A percentile compares a stretch with the other conserved stretches of the same genome.
Conservation (phyloP, 345 rosid species). For the Tarenaya hassleriana region DNA sequence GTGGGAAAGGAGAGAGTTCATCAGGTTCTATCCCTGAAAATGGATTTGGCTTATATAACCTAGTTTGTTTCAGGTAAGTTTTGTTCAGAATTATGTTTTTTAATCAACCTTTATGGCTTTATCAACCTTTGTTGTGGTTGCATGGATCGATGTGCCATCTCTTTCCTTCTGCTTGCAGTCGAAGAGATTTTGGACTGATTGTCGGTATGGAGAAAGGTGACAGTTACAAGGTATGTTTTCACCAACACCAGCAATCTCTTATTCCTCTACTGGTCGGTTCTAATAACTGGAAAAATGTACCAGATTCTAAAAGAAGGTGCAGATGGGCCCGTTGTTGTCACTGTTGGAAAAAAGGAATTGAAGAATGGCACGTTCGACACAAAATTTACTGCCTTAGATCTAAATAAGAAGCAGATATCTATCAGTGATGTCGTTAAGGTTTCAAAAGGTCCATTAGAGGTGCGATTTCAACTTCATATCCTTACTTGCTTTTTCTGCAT, state of each 20-base stretch:
- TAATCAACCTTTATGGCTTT: conserved; percentile 12
- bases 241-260: conserved; percentile 14
- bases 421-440: conserved; percentile 65
- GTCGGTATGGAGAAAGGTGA: conserved; percentile 83
- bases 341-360: conserved; percentile 44
- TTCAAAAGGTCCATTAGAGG: conserved; percentile 81
- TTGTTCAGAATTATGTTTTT: conserved; percentile 16
- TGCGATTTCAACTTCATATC: conserved; percentile 11
- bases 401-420: conserved; percentile 50
- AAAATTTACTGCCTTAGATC: conserved; percentile 75
- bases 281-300: conserved; percentile 24
- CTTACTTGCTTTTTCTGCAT: conserved; percentile 13
- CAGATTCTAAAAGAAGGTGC: conserved; percentile 81
- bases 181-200: conserved; percentile 84
- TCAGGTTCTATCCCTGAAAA: conserved; percentile 37
- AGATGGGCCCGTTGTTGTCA: conserved; percentile 52
- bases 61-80: conserved; percentile 76
- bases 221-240: conserved; percentile 54
- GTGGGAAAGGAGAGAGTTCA: conserved; percentile 61
- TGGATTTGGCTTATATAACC: conserved; percentile 50
- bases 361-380: conserved; percentile 60
- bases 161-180: conserved; percentile 46
- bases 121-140: conserved; percentile 13
- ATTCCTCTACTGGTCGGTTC: conserved; percentile 8
- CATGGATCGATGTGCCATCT: conserved; percentile 21